Conservation (phyloP, 1,284 basidiomycete species). For the Exsudoporus floridanus region DNA sequence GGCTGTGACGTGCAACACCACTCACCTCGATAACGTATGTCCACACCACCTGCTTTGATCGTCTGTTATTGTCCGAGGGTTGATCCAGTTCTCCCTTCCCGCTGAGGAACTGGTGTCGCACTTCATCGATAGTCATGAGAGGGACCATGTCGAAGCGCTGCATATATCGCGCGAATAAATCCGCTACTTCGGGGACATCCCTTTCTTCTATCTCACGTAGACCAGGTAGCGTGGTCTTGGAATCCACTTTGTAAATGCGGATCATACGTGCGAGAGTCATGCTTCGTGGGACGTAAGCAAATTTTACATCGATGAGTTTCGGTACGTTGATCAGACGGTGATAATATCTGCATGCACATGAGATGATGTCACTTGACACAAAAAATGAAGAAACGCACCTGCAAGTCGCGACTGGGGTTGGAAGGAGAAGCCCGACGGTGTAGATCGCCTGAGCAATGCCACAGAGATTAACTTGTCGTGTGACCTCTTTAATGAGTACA, state of each 20-base stretch:
- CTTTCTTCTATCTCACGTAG: slow-evolving; percentile 86
- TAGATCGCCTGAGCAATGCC: slow-evolving; percentile 98
- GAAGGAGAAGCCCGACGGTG: slow-evolving; percentile 88
- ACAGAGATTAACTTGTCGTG: slow-evolving; percentile 85
- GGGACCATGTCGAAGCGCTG: slow-evolving; percentile 85
- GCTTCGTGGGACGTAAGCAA: slow-evolving; percentile 82
- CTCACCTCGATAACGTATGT: slow-evolving; percentile 92
- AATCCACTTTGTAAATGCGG: slow-evolving; percentile 66
- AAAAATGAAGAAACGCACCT: slow-evolving; percentile 46
- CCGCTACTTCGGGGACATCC: slow-evolving; percentile 74
- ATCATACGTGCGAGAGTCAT: slow-evolving; percentile 88
- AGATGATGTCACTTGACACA: slow-evolving; percentile 4
- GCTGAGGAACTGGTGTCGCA: slow-evolving; percentile 85
- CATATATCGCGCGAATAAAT: slow-evolving; percentile 82
- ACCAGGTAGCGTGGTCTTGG: slow-evolving; percentile 53
- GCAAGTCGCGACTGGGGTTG: slow-evolving; percentile 86
- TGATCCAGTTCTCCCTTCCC: slow-evolving; percentile 71
- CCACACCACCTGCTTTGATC: slow-evolving; percentile 90
- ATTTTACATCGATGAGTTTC: slow-evolving; percentile 91
- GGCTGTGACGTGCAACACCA: slow-evolving; percentile 17
- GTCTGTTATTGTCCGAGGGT: slow-evolving; percentile 49
- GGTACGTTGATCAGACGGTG: slow-evolving; percentile 91
- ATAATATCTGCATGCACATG: slow-evolving; percentile 63
- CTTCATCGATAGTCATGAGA: slow-evolving; percentile 76
- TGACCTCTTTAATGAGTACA: slow-evolving; percentile 98